Base-by-base conservation (phyloP, 345 rosid species). In the Psidium friedrichsthalianum region DNA sequence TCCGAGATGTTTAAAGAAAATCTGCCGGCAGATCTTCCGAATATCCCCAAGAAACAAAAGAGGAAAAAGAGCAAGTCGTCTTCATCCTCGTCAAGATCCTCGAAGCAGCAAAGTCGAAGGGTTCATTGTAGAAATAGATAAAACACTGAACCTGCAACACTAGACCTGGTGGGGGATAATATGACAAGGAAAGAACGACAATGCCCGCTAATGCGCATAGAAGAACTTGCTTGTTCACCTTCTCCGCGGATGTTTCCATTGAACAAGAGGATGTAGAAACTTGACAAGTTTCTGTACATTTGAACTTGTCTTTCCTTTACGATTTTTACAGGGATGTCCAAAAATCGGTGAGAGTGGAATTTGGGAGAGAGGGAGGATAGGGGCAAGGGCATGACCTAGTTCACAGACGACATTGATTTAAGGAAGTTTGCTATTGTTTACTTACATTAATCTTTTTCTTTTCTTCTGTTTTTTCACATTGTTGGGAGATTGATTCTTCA, bases 41-140 rank as follows among this genome's bases (percentile, higher is more conserved):
- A 64, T 81, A 42, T 86, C 83, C 89, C 94, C 6, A 94, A 92
- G 91, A 92, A 91, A 83, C 86, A 88, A 20, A 93, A 85, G 85
- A 86, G 94, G 85, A 92, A 89, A 86, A 94, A 91, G 92, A 92
- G 90, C 89, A 83, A 87, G 51, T 58, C 86, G 13, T 49, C 91
- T 14, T 90, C 93, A 27, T 89, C 91, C 21, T 74, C 88, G 1
- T 84, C 88, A 21, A 90, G 84, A 89, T 85, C 90, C 56, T 89
- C 91, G 18, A 88, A 74, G 56, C 87, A 64, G n/a, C 90, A 27
- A 92, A 90, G 85, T 24, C 87, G 2, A 90, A 88, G 85, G 78
- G 90, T 53, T 49, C 88, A 56, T 86, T 64, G 53, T 74, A 55
- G 93, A 90, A 69, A 54, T 49, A 53, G 90, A 88, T 36, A 21